These are phyloP conservation scores for Aureobasidium sp. DNA, from an alignment of 2,329 filamentous ascomycete genomes.

Conservation along the genomic window DNA sequence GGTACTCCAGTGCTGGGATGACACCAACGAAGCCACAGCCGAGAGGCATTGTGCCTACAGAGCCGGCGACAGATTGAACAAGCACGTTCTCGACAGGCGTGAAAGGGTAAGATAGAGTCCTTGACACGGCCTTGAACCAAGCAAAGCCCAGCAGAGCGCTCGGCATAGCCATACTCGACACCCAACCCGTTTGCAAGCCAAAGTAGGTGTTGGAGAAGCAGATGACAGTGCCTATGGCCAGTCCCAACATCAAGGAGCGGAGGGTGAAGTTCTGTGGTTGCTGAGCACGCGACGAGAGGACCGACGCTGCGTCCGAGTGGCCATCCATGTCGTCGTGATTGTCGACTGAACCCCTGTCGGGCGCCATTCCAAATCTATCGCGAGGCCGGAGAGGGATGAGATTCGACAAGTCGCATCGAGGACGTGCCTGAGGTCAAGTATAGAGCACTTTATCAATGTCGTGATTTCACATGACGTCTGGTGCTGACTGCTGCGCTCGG, in stretches of 20 bases:
- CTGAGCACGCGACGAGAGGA: slow-evolving; percentile 26
- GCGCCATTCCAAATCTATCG: slow-evolving; percentile 26
- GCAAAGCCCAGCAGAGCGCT: slow-evolving; percentile 90
- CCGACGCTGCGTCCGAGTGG: slow-evolving; percentile 12
- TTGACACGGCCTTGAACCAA: slow-evolving; percentile 74
- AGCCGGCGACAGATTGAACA: slow-evolving; percentile 90
- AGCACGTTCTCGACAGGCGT: slow-evolving; percentile 94
- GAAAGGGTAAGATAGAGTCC: slow-evolving; percentile 71
- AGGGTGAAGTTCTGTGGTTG: slow-evolving; percentile 69
- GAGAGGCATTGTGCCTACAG: slow-evolving; percentile 92
- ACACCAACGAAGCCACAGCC: slow-evolving; percentile 95
- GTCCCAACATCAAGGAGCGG: slow-evolving; percentile 70
- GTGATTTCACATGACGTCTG: slow-evolving; percentile 15
- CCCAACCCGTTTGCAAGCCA: slow-evolving; percentile 83
- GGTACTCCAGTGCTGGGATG: slow-evolving; percentile 82
- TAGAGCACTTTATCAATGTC: slow-evolving; percentile 16
- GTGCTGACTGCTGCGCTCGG: neutral
- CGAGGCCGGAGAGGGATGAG: neutral
- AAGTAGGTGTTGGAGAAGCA: slow-evolving; percentile 99
- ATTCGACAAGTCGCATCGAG: neutral
- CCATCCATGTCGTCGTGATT: slow-evolving; percentile 7
- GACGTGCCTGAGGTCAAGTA: neutral
- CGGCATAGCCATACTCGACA: slow-evolving; percentile 92
- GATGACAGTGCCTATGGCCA: slow-evolving; percentile 81
- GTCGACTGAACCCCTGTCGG: slow-evolving; percentile 27